Evolutionary conservation across 441 rosid species (phyloP), one percentile per base, ranked within the genome.

Genomic region (Syzygium malaccense): DNA sequence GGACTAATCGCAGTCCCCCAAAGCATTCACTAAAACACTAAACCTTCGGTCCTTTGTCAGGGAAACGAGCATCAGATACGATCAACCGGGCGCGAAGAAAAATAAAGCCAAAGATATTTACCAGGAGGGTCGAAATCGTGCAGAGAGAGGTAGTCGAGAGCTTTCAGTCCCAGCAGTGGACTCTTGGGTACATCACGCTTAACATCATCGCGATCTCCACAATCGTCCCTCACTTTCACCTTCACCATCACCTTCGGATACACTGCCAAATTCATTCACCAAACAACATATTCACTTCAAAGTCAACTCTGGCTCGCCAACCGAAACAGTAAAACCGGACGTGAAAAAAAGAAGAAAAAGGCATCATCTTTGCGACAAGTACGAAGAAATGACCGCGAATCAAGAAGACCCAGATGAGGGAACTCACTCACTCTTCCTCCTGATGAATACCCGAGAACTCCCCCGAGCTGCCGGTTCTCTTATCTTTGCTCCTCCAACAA

Each of bases 211-310:
- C 86, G 89, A 88, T 89, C 91, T 41, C 89, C 91, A 84, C 37
- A 86, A 62, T 80, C 86, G 62, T 62, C 89, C 55, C 90, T 91
- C 78, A 84, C 86, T 41, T 84, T 84, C 2, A 90, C 89, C 86
- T 93, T 92, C 58, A 95, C 92, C 92, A 84, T 95, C 92, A 93
- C 93, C 92, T 91, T 94, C 5, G 96, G 96, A 91, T 94, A 95
- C 95, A 95, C 97, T 93, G 51, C 86, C 28, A 87, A 85, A 62
- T 23, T 12, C 51, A 71, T 37, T n/a, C n/a, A 80, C 86, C 86
- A 20, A 79, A 45, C 25, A 18, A 88, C 14, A 2, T 54, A 41
- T 68, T 88, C 55, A 60, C 28, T 51, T 75, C 85, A 89, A 68
- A 86, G 89, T 41, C 85, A 48, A 90, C 85, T 25, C 71, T 68